Evolutionary conservation across 345 rosid species (phyloP), one percentile per base, ranked within the genome.

Genomic region (Corymbia maculata): DNA sequence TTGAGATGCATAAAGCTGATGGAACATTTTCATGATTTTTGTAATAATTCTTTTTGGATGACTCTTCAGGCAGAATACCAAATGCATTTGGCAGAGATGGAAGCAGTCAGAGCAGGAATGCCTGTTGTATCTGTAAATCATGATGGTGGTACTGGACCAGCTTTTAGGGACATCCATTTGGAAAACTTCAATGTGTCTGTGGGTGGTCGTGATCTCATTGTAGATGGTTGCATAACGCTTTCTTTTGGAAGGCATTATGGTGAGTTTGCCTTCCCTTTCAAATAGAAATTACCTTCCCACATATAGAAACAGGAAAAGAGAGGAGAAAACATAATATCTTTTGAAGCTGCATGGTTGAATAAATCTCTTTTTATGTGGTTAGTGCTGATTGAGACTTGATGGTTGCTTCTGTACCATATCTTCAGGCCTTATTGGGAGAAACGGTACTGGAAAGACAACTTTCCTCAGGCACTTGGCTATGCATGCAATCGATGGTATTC

Each of bases 401-500:
- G 7, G 51, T 36, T 55, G 55, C 79, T 61, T 57, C 80, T 87
- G 36, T 47, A 87, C 32, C n/a, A 66, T 64, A 9, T 87, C 52
- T 93, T 87, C 92, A 97, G 99, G 99, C 24, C 98, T 98, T 92
- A 97, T 97, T 87, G 99, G 99, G 89, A 95, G 99, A 91, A 98
- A 98, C 88, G 99, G 99, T 89, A 98, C 99, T 19, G 99, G 99
- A 85, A 98, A 98, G 92, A 98, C 99, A 88, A 98, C 99, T 51
- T 97, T 97, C 90, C 95, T 98, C 79, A 95, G 99, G 96, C 90
- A 95, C 93, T 93, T 98, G 98, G 99, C 99, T 88, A 85, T 98
- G 98, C 99, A 98, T 93, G 97, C 99, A 26, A 97, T 98, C 87
- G 97, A 94, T 86, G 99, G 99, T 90, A 98, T 98, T 92, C 99